Conservation (phyloP, 2,329 filamentous ascomycete species). For the Aureobasidium pullulans region DNA sequence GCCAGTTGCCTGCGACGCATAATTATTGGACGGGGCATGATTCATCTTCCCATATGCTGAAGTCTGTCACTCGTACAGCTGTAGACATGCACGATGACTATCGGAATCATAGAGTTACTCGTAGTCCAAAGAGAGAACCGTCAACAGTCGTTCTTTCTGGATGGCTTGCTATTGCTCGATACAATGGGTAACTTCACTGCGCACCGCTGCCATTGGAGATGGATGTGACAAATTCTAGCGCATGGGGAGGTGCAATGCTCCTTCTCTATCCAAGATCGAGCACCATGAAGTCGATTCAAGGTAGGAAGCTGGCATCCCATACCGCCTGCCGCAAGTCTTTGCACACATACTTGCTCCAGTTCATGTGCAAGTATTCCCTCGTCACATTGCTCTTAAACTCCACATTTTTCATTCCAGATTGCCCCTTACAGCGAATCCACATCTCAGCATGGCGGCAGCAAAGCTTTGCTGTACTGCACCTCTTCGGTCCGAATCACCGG, state of each 20-base stretch:
- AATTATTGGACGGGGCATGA: background rate
- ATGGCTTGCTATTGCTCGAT: no score
- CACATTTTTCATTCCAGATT: background rate
- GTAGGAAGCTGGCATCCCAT: background rate
- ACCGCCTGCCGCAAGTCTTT: background rate
- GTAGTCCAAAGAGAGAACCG: no score
- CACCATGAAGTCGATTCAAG: background rate
- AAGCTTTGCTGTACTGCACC: slow-evolving; percentile 14
- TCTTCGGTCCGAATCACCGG: slow-evolving; percentile 10
- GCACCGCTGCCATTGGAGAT: no score
- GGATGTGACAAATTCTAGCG: no score
- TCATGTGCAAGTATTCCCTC: background rate
- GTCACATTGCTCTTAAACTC: background rate
- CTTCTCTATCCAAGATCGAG: no score
- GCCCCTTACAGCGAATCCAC: background rate
- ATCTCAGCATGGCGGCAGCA: slow-evolving; percentile 6
- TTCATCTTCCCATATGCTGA: no score
- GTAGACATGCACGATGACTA: no score
- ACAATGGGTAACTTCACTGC: no score
- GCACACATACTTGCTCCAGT: background rate
- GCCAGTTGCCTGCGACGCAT: background rate
- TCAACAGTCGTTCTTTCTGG: no score
- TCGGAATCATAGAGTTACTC: no score
- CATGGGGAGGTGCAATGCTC: no score
- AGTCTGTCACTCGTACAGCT: no score